These are phyloP conservation scores for Ceratocystis huliohia DNA, from an alignment of 2,329 filamentous ascomycete species.

Conservation along the genomic window DNA sequence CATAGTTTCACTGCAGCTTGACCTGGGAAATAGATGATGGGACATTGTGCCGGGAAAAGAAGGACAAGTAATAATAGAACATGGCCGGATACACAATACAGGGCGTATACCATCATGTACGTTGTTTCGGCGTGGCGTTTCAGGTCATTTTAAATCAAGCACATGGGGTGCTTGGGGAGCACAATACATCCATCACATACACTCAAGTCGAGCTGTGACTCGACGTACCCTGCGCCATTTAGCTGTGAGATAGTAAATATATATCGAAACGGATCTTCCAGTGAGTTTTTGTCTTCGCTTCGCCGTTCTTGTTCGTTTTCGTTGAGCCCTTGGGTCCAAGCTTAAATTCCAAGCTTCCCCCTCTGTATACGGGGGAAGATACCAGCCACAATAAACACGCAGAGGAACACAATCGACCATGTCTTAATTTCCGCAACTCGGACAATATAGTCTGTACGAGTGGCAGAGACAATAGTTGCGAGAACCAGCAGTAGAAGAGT, in stretches of 20 bases:
- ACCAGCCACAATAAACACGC: conserved; percentile 55
- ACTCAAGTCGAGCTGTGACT: no score
- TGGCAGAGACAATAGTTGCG: conserved; percentile 61
- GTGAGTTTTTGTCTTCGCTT: background rate
- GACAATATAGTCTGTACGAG: conserved; percentile 61
- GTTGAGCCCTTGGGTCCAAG: background rate
- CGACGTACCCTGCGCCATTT: no score
- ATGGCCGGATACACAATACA: no score
- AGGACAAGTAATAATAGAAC: no score
- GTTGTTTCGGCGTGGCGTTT: no score
- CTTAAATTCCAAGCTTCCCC: conserved; percentile 55
- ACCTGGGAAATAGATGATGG: background rate
- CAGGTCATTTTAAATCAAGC: no score
- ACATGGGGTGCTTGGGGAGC: no score
- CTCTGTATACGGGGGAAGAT: conserved; percentile 67
- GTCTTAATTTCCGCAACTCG: conserved; percentile 57
- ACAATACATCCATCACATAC: no score
- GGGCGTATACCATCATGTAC: no score
- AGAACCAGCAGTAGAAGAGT: conserved; percentile 55
- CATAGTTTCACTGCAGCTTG: background rate
- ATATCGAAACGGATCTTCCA: no score
- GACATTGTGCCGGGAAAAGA: background rate
- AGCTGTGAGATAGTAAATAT: no score
- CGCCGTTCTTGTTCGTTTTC: conserved; percentile 5
- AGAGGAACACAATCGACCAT: conserved; percentile 60